Evolutionary conservation across 1,284 basidiomycete genomes (phyloP).

Genomic region (Earliella scabrosa): DNA sequence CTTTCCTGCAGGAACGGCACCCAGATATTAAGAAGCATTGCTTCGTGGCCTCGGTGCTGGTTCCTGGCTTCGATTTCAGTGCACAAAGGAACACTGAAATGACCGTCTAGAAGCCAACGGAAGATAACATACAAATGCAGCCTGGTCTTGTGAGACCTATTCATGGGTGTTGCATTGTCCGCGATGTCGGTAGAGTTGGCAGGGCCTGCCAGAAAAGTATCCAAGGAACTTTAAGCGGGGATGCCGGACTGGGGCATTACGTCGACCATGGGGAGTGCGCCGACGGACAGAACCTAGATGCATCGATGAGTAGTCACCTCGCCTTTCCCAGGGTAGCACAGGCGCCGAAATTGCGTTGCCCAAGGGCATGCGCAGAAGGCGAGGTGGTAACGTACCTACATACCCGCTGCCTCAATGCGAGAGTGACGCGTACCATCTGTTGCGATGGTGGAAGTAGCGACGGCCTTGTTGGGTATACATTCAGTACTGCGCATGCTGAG

Average conservation of each 20-base stretch:
- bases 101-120: background rate
- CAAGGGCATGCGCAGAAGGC: conserved; percentile 5
- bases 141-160: background rate
- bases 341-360: conserved; percentile 8
- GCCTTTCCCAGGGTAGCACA: conserved; percentile 6
- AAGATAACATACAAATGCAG: background rate
- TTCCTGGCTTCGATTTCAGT: background rate
- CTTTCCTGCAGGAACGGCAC: background rate
- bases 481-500: too few relatives aligned
- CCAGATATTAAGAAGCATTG: background rate
- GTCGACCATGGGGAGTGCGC: background rate
- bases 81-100: background rate
- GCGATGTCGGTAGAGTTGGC: too few relatives aligned
- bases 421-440: background rate
- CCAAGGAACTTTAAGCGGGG: too few relatives aligned
- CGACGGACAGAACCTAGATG: background rate
- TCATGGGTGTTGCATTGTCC: background rate
- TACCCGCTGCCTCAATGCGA: too few relatives aligned
- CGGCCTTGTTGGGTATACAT: too few relatives aligned
- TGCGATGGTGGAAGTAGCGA: background rate
- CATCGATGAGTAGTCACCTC: conserved; percentile 3
- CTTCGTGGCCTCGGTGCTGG: conserved; percentile 4
- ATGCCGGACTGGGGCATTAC: background rate
- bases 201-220: too few relatives aligned
- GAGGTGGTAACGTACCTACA: conserved; percentile 3